Percentiles rank a stretch among this genome's conserved stretches.
Evolutionary conservation across 2,329 filamentous ascomycete species (phyloP).

Genomic region (Fusarium sp.): DNA sequence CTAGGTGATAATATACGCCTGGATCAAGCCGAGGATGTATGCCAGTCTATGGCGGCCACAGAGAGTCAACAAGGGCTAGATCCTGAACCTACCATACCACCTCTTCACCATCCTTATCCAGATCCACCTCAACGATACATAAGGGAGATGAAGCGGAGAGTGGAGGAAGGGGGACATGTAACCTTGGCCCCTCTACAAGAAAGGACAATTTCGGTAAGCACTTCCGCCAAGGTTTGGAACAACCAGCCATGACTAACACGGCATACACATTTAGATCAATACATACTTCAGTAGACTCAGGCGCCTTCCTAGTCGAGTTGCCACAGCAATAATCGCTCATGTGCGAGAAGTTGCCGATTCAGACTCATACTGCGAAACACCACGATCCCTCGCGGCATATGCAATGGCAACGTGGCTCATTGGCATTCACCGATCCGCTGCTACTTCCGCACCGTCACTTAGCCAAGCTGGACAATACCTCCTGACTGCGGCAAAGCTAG

Average conservation of each 20-base stretch:
- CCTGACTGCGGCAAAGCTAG: fast-evolving
- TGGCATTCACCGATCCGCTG: not conserved
- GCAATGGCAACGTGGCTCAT: not conserved
- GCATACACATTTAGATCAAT: not conserved
- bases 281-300: not conserved
- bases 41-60: not conserved
- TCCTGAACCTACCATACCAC: fast-evolving
- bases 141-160: fast-evolving
- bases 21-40: fast-evolving
- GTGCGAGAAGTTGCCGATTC: not conserved
- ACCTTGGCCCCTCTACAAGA: fast-evolving
- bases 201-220: not conserved
- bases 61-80: fast-evolving
- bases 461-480: not conserved
- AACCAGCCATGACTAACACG: fast-evolving
- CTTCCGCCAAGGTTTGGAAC: fast-evolving
- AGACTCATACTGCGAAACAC: not conserved
- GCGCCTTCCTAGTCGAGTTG: not conserved
- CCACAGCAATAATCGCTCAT: not conserved
- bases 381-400: not conserved
- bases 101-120: fast-evolving
- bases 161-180: fast-evolving
- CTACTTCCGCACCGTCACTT: not conserved
- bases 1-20: fast-evolving
- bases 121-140: not conserved